Conservation (phyloP, 2,329 filamentous ascomycete species). For the Cercospora sesami region DNA sequence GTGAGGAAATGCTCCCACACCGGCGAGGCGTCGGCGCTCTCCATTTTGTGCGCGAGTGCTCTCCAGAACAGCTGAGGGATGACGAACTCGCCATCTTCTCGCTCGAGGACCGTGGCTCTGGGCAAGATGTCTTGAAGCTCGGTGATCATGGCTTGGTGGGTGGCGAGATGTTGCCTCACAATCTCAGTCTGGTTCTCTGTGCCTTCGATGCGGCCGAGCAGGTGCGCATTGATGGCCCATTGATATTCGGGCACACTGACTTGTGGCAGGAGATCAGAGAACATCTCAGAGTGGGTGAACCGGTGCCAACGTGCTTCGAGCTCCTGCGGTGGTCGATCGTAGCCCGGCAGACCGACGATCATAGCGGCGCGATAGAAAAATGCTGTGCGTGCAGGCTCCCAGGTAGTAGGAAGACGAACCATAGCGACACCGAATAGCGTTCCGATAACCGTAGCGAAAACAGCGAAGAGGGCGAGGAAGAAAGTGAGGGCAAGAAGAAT, state of each 20-base stretch:
- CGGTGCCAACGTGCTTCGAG: slow-evolving; percentile 4
- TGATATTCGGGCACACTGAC: slow-evolving; percentile 10
- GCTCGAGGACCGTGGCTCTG: slow-evolving; percentile 1
- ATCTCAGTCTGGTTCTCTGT: slow-evolving; percentile 2
- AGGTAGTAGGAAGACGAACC: background rate
- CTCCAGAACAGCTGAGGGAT: slow-evolving; percentile 66
- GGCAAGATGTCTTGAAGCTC: slow-evolving; percentile 18
- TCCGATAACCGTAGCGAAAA: background rate
- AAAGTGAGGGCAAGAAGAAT: background rate
- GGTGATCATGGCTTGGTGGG: slow-evolving; percentile 8
- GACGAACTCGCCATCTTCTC: slow-evolving; percentile 51
- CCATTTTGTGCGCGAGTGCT: slow-evolving; percentile 59
- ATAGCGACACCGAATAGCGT: background rate
- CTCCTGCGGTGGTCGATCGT: slow-evolving; percentile 3
- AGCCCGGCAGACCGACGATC: slow-evolving; percentile 9
- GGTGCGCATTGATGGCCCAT: slow-evolving; percentile 14
- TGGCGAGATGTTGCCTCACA: slow-evolving; percentile 1
- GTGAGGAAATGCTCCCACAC: slow-evolving; percentile 35
- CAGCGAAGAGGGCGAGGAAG: background rate
- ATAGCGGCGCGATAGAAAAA: background rate
- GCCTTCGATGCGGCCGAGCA: slow-evolving; percentile 13
- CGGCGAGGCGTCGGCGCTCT: slow-evolving; percentile 46
- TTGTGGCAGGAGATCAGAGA: slow-evolving; percentile 12
- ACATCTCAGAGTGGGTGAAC: slow-evolving; percentile 1
- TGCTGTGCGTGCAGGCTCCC: background rate